Conservation (phyloP, 2,329 filamentous ascomycete species). For the Sclerotinia glacialis region DNA sequence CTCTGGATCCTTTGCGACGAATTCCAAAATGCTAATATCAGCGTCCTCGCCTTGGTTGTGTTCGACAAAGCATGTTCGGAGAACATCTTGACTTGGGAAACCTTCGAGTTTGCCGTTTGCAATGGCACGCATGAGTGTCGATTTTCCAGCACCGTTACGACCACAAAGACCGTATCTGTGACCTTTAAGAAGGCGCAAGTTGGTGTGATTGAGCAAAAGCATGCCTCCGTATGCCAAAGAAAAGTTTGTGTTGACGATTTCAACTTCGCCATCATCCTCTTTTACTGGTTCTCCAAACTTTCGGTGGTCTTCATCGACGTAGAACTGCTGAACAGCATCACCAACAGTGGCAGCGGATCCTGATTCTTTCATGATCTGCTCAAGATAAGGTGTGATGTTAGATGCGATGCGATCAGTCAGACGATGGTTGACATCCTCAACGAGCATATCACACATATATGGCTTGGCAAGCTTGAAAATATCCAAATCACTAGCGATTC, state of each 20-base stretch:
- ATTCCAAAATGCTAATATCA: constrained; percentile 92
- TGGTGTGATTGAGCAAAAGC: constrained; percentile 94
- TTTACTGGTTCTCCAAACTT: constrained; percentile 81
- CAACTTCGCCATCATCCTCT: constrained; percentile 86
- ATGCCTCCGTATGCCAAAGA: constrained; percentile 97
- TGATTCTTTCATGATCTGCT: constrained; percentile 62
- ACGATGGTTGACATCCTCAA: constrained; percentile 83
- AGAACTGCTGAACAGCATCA: constrained; percentile 72
- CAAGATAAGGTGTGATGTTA: constrained; percentile 72
- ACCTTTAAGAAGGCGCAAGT: constrained; percentile 88
- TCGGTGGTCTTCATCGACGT: constrained; percentile 79
- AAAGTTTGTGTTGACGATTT: constrained; percentile 98
- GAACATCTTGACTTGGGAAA: constrained; percentile 86
- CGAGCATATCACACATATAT: constrained; percentile 81
- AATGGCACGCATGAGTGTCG: constrained; percentile 97
- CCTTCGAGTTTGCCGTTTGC: constrained; percentile 94
- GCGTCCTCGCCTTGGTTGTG: constrained; percentile 99
- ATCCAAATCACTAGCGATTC: constrained; percentile 59
- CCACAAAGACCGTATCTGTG: constrained; percentile 97
- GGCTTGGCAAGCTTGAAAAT: constrained; percentile 64
- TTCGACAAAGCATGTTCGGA: constrained; percentile 96
- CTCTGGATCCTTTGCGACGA: constrained; percentile 83
- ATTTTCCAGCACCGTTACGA: constrained; percentile 96
- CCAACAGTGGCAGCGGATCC: constrained; percentile 63
- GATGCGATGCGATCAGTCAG: constrained; percentile 68